phyloP scores from a whole-genome alignment of 805 yeast genomes.

The Barnettozyma sp. region DNA sequence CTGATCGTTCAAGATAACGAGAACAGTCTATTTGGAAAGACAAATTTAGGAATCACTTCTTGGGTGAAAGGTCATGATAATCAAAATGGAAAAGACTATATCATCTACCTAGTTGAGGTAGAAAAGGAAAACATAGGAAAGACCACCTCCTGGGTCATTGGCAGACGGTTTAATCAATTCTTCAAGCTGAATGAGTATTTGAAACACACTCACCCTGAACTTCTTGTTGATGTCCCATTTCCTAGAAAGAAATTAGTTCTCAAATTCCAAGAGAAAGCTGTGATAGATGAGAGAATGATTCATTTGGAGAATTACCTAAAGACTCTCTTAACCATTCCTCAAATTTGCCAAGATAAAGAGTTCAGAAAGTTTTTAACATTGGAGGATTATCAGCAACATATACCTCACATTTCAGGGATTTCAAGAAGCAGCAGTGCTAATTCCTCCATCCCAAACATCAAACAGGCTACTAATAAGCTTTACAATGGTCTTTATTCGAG shows the following conservation, averaged over 20 bases:
- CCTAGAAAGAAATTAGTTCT: constrained; percentile 58
- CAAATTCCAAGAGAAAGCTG: constrained; percentile 56
- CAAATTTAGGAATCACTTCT: constrained; percentile 42
- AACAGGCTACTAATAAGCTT: constrained; percentile 18
- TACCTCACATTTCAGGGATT: constrained; percentile 1
- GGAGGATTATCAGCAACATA: constrained; percentile 16
- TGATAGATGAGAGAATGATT: constrained; percentile 56
- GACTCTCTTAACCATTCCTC: constrained; percentile 49
- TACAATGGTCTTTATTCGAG: constrained; percentile 19
- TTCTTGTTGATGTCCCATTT: constrained; percentile 42
- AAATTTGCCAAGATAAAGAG: constrained; percentile 64
- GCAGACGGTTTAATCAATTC: constrained; percentile 83
- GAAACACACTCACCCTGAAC: constrained; percentile 43
- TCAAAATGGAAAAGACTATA: constrained; percentile 44
- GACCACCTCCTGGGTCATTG: constrained; percentile 83
- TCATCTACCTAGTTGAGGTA: constrained; percentile 71
- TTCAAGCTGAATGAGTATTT: constrained; percentile 62
- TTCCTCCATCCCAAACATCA: constrained; percentile 9
- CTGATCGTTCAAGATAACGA: constrained; percentile 78
- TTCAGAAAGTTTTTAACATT: constrained; percentile 69
- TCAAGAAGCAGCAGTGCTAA: constrained; percentile 4
- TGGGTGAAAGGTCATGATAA: constrained; percentile 45
- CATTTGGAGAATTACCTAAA: constrained; percentile 59
- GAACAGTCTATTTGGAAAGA: constrained; percentile 64
- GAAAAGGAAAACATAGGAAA: constrained; percentile 43